A percentile compares a stretch with the other conserved stretches of the same genome.
Conservation (phyloP, 768 basidiomycete genomes). For the Cystofilobasidium ferigula region DNA sequence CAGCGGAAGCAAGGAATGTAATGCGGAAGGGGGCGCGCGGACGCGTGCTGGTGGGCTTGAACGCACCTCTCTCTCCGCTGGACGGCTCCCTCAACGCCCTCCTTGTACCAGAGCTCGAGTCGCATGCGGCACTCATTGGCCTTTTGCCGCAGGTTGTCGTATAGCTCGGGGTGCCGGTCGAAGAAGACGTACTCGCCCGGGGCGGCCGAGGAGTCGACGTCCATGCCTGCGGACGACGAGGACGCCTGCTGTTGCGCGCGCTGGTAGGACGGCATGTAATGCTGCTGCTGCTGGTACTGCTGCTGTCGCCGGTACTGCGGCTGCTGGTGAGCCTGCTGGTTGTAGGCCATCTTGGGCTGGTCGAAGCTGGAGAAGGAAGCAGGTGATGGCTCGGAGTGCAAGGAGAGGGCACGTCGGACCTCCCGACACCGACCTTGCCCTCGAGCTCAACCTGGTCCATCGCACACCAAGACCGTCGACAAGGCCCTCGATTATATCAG, state of each 20-base stretch:
- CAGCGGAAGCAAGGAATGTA: no score
- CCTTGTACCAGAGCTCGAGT: conserved; percentile 92
- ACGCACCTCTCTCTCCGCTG: conserved; percentile 77
- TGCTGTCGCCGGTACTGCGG: conserved; percentile 25
- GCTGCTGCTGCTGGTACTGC: conserved; percentile 24
- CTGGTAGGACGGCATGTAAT: background rate
- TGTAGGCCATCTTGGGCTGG: conserved; percentile 13
- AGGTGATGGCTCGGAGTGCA: no score
- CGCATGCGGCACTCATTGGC: conserved; percentile 88
- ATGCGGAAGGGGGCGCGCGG: no score
- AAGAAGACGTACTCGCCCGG: conserved; percentile 81
- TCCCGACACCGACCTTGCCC: no score
- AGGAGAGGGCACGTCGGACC: no score
- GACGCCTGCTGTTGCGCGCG: conserved; percentile 25
- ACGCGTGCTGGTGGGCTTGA: no score
- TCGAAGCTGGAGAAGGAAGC: background rate
- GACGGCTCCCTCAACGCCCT: conserved; percentile 88
- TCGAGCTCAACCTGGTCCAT: no score
- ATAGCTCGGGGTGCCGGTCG: conserved; percentile 61
- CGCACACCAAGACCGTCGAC: no score
- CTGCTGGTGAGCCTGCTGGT: conserved; percentile 20
- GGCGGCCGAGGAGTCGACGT: conserved; percentile 28
- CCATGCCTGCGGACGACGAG: conserved; percentile 2
- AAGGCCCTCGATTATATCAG: no score
- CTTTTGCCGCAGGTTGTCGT: conserved; percentile 67